Evolutionary conservation across 1,284 basidiomycete genomes (phyloP), one percentile per base, ranked within the genome.

Genomic region (Sphagnurus paluster): DNA sequence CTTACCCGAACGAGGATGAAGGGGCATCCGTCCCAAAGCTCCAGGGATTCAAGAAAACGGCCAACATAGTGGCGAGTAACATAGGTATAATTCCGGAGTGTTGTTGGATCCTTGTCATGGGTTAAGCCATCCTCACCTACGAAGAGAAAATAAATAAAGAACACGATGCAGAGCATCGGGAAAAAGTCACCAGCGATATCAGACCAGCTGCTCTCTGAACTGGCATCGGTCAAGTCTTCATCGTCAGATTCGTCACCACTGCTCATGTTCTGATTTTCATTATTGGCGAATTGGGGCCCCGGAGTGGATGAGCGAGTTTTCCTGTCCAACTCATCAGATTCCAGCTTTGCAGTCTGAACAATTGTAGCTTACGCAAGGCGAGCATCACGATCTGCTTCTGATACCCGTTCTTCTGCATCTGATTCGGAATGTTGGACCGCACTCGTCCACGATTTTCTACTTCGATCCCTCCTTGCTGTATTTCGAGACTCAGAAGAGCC

Each of bases 211-310:
- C 78, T 82, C 33, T 78, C 76, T 9, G 73, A 74, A 48, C 69
- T 70, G 17, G 59, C 63, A 36, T 82, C 82, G 2, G 79, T 84
- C 33, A 84, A 55, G 57, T 84, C 84, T 25, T 76, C 80, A 55
- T 87, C 70, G 56, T 90, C 89, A 1, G 88, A 90, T 63, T 91
- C 89, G 53, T 90, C 88, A 3, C 79, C 79, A 43, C 79, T 82
- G 9, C 76, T 80, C 55, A 81, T 71, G 43, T 72, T 75, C 23
- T 59, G 56, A 40, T 80, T 75, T 4, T 79, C 71, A 23, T 77
- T 77, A n/a, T 54, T 30, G 29, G 48, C 44, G 44, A 52, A 42
- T 44, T 34, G 51, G 30, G 57, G 41, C 52, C 63, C 41, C 53
- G 69, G 65, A 3, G 71, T 76, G 11, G 70, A 55, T 5, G 77